phyloP scores from a whole-genome alignment of 768 basidiomycete species.

The Multifurca ochricompacta region DNA sequence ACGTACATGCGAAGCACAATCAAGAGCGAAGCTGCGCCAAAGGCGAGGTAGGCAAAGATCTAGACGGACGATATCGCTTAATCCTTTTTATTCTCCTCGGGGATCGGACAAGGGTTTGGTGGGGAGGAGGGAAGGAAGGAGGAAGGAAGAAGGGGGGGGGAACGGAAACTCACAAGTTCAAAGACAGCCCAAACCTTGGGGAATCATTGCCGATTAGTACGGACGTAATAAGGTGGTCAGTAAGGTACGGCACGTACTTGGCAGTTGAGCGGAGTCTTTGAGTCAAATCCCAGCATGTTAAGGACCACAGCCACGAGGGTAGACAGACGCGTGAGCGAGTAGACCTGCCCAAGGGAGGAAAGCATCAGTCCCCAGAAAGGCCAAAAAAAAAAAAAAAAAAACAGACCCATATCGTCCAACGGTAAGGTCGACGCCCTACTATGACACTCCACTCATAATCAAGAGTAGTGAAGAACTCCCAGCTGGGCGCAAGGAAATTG shows the following conservation, averaged over 20 bases:
- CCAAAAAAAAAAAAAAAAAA: not conserved
- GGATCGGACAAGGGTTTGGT: too few species aligned
- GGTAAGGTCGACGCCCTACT: not conserved
- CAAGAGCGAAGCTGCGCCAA: not conserved
- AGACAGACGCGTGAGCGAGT: not conserved
- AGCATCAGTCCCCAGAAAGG: not conserved
- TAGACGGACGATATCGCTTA: not conserved
- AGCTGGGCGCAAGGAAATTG: not conserved
- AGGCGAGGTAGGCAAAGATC: not conserved
- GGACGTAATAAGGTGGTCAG: not conserved
- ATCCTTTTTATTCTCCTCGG: not conserved
- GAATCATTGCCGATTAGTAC: not conserved
- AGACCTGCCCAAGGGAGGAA: not conserved
- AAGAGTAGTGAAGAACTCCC: not conserved
- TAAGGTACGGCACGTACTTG: not conserved
- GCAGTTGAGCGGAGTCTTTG: not conserved
- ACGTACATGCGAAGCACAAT: constrained; percentile 9
- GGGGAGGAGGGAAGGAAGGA: too few species aligned
- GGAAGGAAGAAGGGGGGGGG: too few species aligned
- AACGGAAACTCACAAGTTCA: not conserved
- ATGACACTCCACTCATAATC: not conserved
- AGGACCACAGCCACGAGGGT: not conserved
- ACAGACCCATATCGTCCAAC: constrained; percentile 1
- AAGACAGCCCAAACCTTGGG: not conserved
- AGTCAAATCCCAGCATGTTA: not conserved